Base-by-base conservation (phyloP, 208 protist species). In the Tritrichomonas foetus region DNA sequence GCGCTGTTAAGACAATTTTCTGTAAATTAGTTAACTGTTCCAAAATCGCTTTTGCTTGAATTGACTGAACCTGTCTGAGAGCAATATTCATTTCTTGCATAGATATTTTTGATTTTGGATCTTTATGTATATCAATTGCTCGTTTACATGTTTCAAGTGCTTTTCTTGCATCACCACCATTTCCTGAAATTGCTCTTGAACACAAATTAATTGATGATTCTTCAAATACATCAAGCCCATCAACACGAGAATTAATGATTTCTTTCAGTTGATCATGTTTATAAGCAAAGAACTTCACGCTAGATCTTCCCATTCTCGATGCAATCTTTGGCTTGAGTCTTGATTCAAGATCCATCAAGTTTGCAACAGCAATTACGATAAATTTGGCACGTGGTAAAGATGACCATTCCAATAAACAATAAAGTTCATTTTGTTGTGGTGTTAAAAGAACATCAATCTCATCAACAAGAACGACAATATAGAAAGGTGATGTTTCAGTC, bases 311-410 rank as follows among this genome's bases (percentile, higher is more conserved):
- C 14, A 89, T 53, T 39, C 78, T 53, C 57, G 78, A 89, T 33
- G 78, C 78, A 27, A 89, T 44, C 47, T 89, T 89, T 27, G 78
- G 78, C 47, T 89, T 89, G 0, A 89, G 16, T 89, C 78, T 53
- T 9, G 78, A 20, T 44, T 89, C 78, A 61, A 89, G 78, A 89
- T 89, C 78, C 78, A 89, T 89, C 27, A 89, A 89, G 47, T 89
- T 89, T 20, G 78, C 78, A 49, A 89, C 47, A 5, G 41, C 44
- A 57, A 89, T 36, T 39, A 89, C 47, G 20, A 89, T 57, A 49
- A 89, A 89, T 11, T 89, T 44, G 3, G 78, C 44, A 8, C 57
- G 53, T 16, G 78, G 78, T 27, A 89, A 36, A 27, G 41, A 44
- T 33, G 78, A 25, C 78, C 78, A 89, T 47, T 89, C 78, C 1